Percentiles rank a stretch among this genome's conserved stretches.
These are phyloP conservation scores for Ophiostoma sp. DNA, from an alignment of 2,329 filamentous ascomycete genomes.

Conservation along the genomic window DNA sequence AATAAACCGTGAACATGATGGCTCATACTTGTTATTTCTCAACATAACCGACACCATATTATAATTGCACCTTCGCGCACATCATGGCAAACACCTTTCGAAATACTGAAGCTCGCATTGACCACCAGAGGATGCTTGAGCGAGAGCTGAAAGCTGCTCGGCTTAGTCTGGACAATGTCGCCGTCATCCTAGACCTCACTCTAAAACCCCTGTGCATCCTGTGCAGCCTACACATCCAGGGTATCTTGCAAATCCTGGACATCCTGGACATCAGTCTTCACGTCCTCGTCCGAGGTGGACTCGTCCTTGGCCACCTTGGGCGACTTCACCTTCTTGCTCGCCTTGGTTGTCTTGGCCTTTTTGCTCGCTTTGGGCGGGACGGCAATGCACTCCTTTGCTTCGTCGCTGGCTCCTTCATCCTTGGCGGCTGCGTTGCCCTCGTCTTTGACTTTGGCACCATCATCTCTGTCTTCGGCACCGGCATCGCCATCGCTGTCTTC, in stretches of 20 bases:
- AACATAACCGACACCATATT: not conserved
- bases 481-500: not conserved
- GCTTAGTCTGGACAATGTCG: not conserved
- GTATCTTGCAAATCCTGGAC: too few relatives aligned
- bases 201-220: too few relatives aligned
- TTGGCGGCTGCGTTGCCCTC: not conserved
- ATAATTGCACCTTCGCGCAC: too few relatives aligned
- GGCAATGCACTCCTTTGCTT: not conserved
- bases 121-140: not conserved
- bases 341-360: slow-evolving; percentile 4
- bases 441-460: not conserved
- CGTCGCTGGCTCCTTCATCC: not conserved
- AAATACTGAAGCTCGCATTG: not conserved
- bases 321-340: not conserved
- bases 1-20: not conserved
- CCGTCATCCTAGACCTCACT: not conserved
- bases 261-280: not conserved
- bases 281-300: not conserved
- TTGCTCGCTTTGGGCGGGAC: not conserved
- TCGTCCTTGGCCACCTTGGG: not conserved
- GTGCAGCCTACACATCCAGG: too few relatives aligned
- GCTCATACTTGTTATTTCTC: not conserved
- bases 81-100: not conserved
- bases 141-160: not conserved
- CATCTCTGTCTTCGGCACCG: too few relatives aligned